phyloP scores from a whole-genome alignment of 768 basidiomycete species.

The Hygrocybe coccinea region DNA sequence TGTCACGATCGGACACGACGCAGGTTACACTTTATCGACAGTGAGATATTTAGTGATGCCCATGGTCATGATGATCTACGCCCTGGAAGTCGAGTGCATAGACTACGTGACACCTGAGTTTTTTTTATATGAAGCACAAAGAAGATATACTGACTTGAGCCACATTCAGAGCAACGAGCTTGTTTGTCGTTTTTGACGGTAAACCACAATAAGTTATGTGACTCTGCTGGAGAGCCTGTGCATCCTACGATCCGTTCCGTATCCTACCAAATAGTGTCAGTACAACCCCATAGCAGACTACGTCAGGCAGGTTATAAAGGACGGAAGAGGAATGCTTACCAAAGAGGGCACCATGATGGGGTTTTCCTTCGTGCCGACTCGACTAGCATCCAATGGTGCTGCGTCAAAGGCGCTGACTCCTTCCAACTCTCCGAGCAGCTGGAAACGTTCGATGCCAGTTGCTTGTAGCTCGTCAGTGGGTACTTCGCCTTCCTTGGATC shows the following conservation, averaged over 20 bases:
- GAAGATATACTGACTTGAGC: slow-evolving; percentile 61
- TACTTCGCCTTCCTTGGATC: slow-evolving; percentile 67
- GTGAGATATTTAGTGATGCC: background rate
- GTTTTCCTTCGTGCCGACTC: slow-evolving; percentile 80
- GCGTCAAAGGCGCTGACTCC: slow-evolving; percentile 89
- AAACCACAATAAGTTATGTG: slow-evolving; percentile 91
- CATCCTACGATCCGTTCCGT: slow-evolving; percentile 85
- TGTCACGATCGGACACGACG: too few relatives aligned
- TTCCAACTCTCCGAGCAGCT: slow-evolving; percentile 82
- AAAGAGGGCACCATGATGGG: slow-evolving; percentile 85
- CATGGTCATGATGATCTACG: slow-evolving; percentile 8
- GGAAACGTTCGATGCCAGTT: slow-evolving; percentile 94
- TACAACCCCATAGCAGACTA: background rate
- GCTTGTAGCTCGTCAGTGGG: slow-evolving; percentile 86
- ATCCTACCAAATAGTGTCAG: slow-evolving; percentile 43
- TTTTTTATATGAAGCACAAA: background rate
- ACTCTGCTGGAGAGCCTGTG: slow-evolving; percentile 92
- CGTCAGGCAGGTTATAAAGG: background rate
- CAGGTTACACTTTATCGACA: background rate
- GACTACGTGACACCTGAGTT: slow-evolving; percentile 37
- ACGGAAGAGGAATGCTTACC: slow-evolving; percentile 45
- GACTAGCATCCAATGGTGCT: slow-evolving; percentile 75
- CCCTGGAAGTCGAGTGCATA: slow-evolving; percentile 60
- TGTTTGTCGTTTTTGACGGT: slow-evolving; percentile 57
- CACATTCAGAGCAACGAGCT: slow-evolving; percentile 87